Conservation (phyloP, 2,329 filamentous ascomycete species). For the Aspergillus spinulosporus region DNA sequence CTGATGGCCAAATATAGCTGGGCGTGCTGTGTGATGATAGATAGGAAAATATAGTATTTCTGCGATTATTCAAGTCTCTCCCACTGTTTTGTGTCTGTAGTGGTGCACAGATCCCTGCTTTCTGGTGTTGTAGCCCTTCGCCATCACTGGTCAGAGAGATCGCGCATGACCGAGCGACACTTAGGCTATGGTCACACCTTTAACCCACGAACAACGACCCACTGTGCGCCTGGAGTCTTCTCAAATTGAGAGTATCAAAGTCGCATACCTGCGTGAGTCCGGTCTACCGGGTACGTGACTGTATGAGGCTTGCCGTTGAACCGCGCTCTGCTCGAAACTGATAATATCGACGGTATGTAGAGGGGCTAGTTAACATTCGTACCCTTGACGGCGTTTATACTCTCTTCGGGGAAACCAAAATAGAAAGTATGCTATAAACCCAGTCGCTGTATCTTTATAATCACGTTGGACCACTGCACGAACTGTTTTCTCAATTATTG, state of each 20-base stretch:
- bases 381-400: neutral
- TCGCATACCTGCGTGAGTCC: neutral
- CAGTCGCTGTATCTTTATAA: neutral
- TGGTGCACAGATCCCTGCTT: neutral
- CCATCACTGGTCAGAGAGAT: neutral
- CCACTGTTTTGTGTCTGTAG: neutral
- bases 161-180: constrained; percentile 3
- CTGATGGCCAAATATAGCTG: neutral
- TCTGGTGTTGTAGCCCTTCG: neutral
- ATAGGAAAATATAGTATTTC: constrained; percentile 9
- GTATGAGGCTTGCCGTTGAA: neutral
- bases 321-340: neutral
- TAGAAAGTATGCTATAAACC: neutral
- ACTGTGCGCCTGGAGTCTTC: neutral
- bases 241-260: neutral
- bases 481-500: neutral
- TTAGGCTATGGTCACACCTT: neutral
- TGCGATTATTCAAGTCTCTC: neutral
- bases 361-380: neutral
- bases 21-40: neutral
- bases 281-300: neutral
- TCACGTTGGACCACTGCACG: neutral
- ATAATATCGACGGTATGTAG: neutral
- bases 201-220: neutral
- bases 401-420: neutral